Base-by-base conservation (phyloP, 1,284 basidiomycete species). In the Laetiporus sulphureus region DNA sequence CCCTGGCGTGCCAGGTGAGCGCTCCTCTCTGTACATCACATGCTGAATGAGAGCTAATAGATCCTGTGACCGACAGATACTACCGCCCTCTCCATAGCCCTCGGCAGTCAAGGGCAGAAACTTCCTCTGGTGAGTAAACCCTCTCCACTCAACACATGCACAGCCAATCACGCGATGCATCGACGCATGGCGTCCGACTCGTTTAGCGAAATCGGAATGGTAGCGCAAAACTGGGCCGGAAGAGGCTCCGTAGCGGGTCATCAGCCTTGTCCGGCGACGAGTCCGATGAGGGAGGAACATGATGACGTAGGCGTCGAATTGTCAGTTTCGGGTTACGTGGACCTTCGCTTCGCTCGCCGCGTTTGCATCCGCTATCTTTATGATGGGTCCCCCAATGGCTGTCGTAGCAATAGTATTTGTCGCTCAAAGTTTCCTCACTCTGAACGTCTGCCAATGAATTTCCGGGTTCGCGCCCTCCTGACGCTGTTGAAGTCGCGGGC, bases 61-160 rank as follows among this genome's bases (percentile, higher is more conserved):
- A 44, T 32, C 39, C 27, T 49, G 34, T 40, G 38, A 32, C 22
- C 45, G 47, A 44, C 57, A 82, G 90, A 91, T 58, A 91, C 89
- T 11, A 93, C 91, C 27, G 82, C 88, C 12, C 72, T 94, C 24
- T 93, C 91, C 19, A 88, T 91, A 47, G 83, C 86, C n/a, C 85
- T 95, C 58, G 89, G 89, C 15, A 84, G 83, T 54, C 91, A 95
- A 69, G 90, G 90, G 24, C 85, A 93, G 63, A 91, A 93, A 60
- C 72, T 95, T 40, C 89, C 92, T 21, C 70, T 90, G 69, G 86
- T 88, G 61, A 63, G 79, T 62, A 41, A 32, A 30, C 32, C 27
- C 36, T 27, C 41, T 21, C 34, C 34, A 19, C 10, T 24, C 41
- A 38, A 40, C 35, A 19, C 25, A 39, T 40, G 40, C 38, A 33